phyloP scores from a whole-genome alignment of 768 basidiomycete species.

The Gymnopilus dilepis region DNA sequence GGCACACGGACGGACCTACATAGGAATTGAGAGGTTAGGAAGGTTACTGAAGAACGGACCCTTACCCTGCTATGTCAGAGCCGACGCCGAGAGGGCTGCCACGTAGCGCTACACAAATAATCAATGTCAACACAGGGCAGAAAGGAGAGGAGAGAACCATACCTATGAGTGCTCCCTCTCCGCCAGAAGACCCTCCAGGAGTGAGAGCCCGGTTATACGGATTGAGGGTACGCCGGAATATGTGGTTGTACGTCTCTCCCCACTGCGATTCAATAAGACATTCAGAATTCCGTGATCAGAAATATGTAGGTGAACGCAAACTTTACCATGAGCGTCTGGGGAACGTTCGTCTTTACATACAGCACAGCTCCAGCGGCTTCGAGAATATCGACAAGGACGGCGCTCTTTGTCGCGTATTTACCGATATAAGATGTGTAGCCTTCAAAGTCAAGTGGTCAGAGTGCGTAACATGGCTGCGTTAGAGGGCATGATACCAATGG shows the following conservation, averaged over 20 bases:
- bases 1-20: slow-evolving; percentile 75
- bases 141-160: slow-evolving; percentile 17
- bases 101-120: slow-evolving; percentile 37
- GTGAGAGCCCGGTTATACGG: slow-evolving; percentile 76
- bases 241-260: slow-evolving; percentile 77
- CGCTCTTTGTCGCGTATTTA: slow-evolving; percentile 58
- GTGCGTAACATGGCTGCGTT: not conserved
- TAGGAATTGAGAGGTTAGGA: not conserved
- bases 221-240: slow-evolving; percentile 81
- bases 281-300: no score
- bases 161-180: slow-evolving; percentile 81
- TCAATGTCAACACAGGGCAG: not conserved
- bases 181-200: slow-evolving; percentile 83
- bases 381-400: slow-evolving; percentile 69
- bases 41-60: no score
- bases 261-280: no score
- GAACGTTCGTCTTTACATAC: slow-evolving; percentile 77
- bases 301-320: not conserved
- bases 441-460: slow-evolving; percentile 22
- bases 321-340: slow-evolving; percentile 75
- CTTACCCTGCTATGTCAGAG: slow-evolving; percentile 80
- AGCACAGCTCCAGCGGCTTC: slow-evolving; percentile 69
- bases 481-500: slow-evolving; percentile 52
- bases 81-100: slow-evolving; percentile 68
- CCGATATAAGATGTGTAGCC: slow-evolving; percentile 81